Percentiles rank a stretch among this genome's conserved stretches.
These are phyloP conservation scores for Candida peoriensis DNA, from an alignment of 805 yeast genomes.

Conservation along the genomic window DNA sequence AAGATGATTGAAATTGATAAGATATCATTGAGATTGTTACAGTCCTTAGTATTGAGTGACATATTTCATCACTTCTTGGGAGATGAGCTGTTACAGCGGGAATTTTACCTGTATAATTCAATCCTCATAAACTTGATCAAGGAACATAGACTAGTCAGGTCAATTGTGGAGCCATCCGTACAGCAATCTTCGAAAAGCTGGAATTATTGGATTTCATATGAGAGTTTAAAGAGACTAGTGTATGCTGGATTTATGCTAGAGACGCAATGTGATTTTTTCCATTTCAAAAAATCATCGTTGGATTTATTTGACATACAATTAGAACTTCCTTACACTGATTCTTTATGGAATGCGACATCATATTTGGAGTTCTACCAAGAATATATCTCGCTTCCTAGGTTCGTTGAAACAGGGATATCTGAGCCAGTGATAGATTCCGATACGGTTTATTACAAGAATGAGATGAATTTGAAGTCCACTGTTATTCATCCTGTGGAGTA, in stretches of 20 bases:
- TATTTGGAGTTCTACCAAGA: too few relatives aligned
- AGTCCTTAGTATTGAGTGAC: conserved; percentile 22
- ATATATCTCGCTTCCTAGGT: too few relatives aligned
- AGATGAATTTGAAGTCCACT: too few relatives aligned
- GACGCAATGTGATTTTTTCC: conserved; percentile 33
- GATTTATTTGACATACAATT: conserved; percentile 39
- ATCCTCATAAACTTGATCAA: conserved; percentile 16
- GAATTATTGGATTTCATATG: conserved; percentile 43
- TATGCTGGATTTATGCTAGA: conserved; percentile 39
- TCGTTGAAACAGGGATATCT: too few relatives aligned
- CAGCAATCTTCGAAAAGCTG: conserved; percentile 25
- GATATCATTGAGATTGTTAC: conserved; percentile 20
- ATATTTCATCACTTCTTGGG: conserved; percentile 25
- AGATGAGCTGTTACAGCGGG: conserved; percentile 13
- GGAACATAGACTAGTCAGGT: conserved; percentile 17
- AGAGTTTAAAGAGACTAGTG: conserved; percentile 37
- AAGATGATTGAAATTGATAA: too few relatives aligned
- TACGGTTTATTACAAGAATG: too few relatives aligned
- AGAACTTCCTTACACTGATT: conserved; percentile 41
- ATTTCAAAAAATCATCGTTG: conserved; percentile 28
- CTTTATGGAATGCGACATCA: conserved; percentile 43
- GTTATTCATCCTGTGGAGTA: too few relatives aligned
- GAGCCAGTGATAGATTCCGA: too few relatives aligned
- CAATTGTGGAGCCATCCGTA: background rate
- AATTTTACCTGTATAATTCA: conserved; percentile 21